Base-by-base conservation (phyloP, 495 filamentous ascomycete genomes). In the Neurospora tetrasperma region DNA sequence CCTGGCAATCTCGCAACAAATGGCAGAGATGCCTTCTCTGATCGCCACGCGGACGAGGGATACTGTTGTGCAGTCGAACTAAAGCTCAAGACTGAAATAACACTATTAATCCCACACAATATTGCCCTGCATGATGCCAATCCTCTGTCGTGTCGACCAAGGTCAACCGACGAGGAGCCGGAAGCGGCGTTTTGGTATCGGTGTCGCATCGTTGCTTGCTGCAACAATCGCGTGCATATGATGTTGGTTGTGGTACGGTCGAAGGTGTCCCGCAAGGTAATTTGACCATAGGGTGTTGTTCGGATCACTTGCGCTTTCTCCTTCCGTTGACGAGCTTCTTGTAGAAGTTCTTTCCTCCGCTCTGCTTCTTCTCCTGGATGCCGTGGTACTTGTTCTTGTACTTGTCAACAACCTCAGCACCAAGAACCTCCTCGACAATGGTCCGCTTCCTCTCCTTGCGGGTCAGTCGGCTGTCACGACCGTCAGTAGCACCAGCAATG, bases 361-460 rank as follows among this genome's bases (percentile, higher is more conserved):
- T 78, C 73, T 71, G 77, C 72, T 79, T 78, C 73, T 81, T 74
- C 70, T 74, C 72, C 73, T 81, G 80, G 70, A 82, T 78, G 38
- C 80, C 77, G 35, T 77, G 75, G 59, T 80, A 82, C 71, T 81
- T 81, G 74, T 76, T 69, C 74, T 81, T 82, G 76, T 79, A 80
- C 74, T 83, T 79, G 69, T 68, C 69, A 27, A 77, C 74, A 40
- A 77, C 76, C 11, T 94, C 91, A 42, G 84, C 80, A 12, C 90
- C 88, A 74, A 98, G 80, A 6, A 94, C 87, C 77, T 98, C 94
- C 72, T 96, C 93, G n/a, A 95, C 91, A 73, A 99, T 92, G 4
- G 93, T 97, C 75, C 87, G 88, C 84, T 96, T 97, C 73, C 93
- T 86, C 77, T 98, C 91, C 81, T 92, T 96, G 80, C 94, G 96